Percentiles rank a stretch among this genome's conserved stretches.
These are phyloP conservation scores for Stromatinia cepivora DNA, from an alignment of 2,329 filamentous ascomycete genomes.

Conservation along the genomic window DNA sequence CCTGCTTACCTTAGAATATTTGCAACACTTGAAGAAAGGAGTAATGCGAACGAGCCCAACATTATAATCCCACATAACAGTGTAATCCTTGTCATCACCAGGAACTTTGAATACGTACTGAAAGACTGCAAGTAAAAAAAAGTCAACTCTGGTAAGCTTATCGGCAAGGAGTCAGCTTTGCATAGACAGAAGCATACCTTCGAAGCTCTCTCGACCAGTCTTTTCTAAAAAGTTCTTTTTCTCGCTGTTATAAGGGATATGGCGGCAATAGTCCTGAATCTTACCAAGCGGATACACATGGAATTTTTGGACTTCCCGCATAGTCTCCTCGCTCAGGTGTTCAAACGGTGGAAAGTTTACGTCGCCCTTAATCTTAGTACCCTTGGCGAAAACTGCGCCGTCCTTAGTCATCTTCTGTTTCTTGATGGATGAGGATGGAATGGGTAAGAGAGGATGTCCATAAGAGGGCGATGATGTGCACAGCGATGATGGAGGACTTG, in stretches of 20 bases:
- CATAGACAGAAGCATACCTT: slow-evolving; percentile 60
- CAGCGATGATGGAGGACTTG: slow-evolving; percentile 43
- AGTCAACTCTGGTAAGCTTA: slow-evolving; percentile 17
- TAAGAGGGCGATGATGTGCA: slow-evolving; percentile 35
- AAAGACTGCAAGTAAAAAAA: slow-evolving; percentile 60
- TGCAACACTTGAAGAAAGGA: slow-evolving; percentile 88
- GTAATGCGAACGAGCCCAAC: slow-evolving; percentile 91
- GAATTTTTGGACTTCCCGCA: slow-evolving; percentile 61
- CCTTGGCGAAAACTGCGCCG: slow-evolving; percentile 60
- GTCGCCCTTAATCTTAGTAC: slow-evolving; percentile 58
- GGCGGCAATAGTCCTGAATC: slow-evolving; percentile 63
- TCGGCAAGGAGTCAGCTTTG: slow-evolving; percentile 16
- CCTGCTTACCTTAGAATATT: slow-evolving; percentile 75
- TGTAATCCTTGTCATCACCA: slow-evolving; percentile 64
- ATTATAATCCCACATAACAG: slow-evolving; percentile 97
- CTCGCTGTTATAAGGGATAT: slow-evolving; percentile 92
- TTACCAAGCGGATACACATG: slow-evolving; percentile 64
- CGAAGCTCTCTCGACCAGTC: slow-evolving; percentile 84
- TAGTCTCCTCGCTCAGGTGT: slow-evolving; percentile 57
- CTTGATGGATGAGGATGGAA: slow-evolving; percentile 39
- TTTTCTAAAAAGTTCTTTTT: slow-evolving; percentile 87
- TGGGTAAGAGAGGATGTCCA: slow-evolving; percentile 35
- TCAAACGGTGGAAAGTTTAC: slow-evolving; percentile 77
- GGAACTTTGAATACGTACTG: slow-evolving; percentile 79
- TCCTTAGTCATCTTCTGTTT: slow-evolving; percentile 67